Conservation (phyloP, 257 asterid genomes). For the Cinchona pubescens region DNA sequence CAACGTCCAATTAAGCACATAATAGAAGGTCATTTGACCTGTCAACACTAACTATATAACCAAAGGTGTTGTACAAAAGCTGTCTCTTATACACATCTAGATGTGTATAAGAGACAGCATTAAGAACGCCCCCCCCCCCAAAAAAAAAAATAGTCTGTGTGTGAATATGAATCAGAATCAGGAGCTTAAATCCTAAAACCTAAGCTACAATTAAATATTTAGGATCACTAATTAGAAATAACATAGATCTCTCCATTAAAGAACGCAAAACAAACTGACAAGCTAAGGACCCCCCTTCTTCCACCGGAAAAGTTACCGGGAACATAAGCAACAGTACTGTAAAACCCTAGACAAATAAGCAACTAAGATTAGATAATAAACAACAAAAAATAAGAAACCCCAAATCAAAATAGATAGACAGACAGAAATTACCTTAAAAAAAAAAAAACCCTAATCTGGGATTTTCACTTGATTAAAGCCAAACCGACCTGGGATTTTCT, state of each 20-base stretch:
- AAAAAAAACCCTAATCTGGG: not conserved
- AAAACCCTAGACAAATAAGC: slow-evolving; percentile 14
- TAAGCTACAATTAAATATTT: not conserved
- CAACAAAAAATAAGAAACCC: not conserved
- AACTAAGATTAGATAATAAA: not conserved
- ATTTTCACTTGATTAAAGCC: not conserved
- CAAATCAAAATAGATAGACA: not conserved
- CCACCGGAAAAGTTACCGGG: not conserved
- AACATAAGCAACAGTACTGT: not conserved
- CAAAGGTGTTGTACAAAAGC: no score
- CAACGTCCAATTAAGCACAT: not conserved
- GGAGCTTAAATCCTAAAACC: not conserved
- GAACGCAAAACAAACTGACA: not conserved
- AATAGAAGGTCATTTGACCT: not conserved
- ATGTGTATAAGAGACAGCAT: no score
- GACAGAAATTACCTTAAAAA: slow-evolving; percentile 4
- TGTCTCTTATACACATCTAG: no score
- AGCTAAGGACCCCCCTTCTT: not conserved
- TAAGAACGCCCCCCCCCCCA: no score
- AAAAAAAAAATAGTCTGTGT: not conserved
- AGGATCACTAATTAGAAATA: not conserved
- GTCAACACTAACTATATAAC: not conserved
- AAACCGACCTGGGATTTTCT: not conserved
- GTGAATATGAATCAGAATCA: not conserved
- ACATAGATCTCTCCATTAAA: not conserved